Evolutionary conservation across 2,329 filamentous ascomycete genomes (phyloP).

Genomic region (Stagonosporopsis rhizophila): DNA sequence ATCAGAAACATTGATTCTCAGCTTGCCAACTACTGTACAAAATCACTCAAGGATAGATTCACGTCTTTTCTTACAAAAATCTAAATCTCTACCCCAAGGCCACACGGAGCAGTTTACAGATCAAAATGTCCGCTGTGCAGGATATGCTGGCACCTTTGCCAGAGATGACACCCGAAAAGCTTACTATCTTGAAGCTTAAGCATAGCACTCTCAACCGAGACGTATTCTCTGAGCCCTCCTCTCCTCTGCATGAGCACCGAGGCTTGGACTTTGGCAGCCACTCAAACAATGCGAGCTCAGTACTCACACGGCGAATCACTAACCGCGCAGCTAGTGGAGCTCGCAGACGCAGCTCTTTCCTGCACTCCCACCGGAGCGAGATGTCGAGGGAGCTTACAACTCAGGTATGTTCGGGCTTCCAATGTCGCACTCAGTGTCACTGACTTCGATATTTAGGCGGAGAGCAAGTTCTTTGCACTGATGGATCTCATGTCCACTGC

Average conservation of each 20-base stretch:
- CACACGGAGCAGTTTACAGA: not conserved
- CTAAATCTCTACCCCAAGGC: not conserved
- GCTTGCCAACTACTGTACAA: not conserved
- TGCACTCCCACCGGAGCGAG: constrained; percentile 34
- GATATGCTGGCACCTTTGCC: constrained; percentile 11
- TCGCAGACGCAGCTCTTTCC: constrained; percentile 32
- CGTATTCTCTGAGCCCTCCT: constrained; percentile 32
- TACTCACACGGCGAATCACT: constrained; percentile 23
- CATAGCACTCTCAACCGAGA: constrained; percentile 30
- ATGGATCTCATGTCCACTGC: constrained; percentile 39
- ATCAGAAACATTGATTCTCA: not conserved
- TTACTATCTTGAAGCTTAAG: constrained; percentile 33
- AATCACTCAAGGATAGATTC: no score
- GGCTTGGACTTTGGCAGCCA: constrained; percentile 23
- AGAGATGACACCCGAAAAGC: constrained; percentile 33
- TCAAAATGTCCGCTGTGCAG: constrained; percentile 4
- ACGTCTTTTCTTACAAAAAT: no score
- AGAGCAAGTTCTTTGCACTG: constrained; percentile 37
- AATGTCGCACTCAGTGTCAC: not conserved
- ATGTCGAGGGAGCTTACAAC: constrained; percentile 37
- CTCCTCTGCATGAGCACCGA: constrained; percentile 20
- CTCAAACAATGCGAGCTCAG: constrained; percentile 16
- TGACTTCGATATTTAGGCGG: constrained; percentile 16
- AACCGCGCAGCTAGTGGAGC: constrained; percentile 26
- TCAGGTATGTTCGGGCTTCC: not conserved